Conservation (phyloP, 1,284 basidiomycete species). For the Moniliophthora roreri region DNA sequence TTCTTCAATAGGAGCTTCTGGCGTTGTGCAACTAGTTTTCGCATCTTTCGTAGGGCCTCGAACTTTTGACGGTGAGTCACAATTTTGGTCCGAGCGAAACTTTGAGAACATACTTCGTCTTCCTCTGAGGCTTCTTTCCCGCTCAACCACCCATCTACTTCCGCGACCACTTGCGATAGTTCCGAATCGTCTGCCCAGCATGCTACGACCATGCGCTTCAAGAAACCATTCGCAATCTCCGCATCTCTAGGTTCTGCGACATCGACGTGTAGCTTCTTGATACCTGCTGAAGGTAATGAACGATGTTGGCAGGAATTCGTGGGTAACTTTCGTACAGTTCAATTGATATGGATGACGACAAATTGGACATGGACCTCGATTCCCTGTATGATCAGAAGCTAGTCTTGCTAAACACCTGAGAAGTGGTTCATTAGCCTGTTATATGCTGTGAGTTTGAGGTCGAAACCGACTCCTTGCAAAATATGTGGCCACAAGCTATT, state of each 20-base stretch:
- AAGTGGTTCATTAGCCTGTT: background rate
- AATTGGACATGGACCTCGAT: background rate
- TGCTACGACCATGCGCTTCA: background rate
- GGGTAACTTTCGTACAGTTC: background rate
- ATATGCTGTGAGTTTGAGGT: background rate
- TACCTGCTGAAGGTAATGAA: background rate
- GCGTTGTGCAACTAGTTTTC: background rate
- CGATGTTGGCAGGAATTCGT: background rate
- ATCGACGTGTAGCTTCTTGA: conserved; percentile 3
- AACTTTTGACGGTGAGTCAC: background rate
- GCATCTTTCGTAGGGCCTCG: background rate
- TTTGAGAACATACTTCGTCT: background rate
- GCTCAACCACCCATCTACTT: background rate
- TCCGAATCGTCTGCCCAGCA: background rate
- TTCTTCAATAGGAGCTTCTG: background rate
- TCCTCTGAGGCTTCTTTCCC: background rate
- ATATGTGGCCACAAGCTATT: conserved; percentile 1
- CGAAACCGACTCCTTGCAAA: background rate
- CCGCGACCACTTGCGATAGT: background rate
- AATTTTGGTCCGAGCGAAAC: background rate
- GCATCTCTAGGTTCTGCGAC: background rate
- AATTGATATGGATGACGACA: background rate
- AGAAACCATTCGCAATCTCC: background rate
- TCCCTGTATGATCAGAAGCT: background rate
- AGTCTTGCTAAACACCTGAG: background rate